Evolutionary conservation across 106 monocot genomes (phyloP), one percentile per base, ranked within the genome.

Genomic region (Ottelia alismoides): DNA sequence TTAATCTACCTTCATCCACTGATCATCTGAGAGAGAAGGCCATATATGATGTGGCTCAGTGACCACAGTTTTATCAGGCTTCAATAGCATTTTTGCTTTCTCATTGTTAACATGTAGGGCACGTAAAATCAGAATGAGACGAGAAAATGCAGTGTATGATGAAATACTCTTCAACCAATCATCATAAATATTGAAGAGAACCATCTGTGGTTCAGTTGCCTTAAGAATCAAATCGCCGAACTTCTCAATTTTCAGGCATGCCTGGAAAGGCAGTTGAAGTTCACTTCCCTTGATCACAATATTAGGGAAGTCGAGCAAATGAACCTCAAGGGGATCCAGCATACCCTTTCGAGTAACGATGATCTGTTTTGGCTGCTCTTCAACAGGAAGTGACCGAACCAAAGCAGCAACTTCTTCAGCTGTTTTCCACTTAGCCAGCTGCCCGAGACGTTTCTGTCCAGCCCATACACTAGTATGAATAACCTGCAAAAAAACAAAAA

Each of bases 381-480:
- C 98, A 31, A 90, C 90, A 66, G 98, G 98, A 5, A 99, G 65
- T 4, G 98, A 86, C 1, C 98, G 85, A 20, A 99, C 98, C 28
- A 99, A 67, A 20, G 98, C 98, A 45, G 98, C 98, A 18, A 99
- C 98, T 51, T 99, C 98, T 52, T 99, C 98, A 45, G 98, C 98
- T 28, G 98, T 99, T 73, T 99, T 99, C 98, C 98, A 99, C 74
- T 99, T 99, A 16, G 98, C 98, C 47, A 99, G 52, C 72, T 99
- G 98, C 17, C 98, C 98, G 11, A 99, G 79, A 86, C 98, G 98
- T 66, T 99, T 99, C 57, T 99, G 98, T 40, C 98, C 98, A 20
- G 98, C 98, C 98, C 98, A 99, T 0, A 99, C 90, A 69, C 98
- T 99, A 4, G 98, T 90, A 70, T 99, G 98, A 57, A 99, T 99